A percentile compares a stretch with the other conserved stretches of the same genome.
Evolutionary conservation across 1,284 basidiomycete genomes (phyloP).

Genomic region (Ganoderma multipileum): DNA sequence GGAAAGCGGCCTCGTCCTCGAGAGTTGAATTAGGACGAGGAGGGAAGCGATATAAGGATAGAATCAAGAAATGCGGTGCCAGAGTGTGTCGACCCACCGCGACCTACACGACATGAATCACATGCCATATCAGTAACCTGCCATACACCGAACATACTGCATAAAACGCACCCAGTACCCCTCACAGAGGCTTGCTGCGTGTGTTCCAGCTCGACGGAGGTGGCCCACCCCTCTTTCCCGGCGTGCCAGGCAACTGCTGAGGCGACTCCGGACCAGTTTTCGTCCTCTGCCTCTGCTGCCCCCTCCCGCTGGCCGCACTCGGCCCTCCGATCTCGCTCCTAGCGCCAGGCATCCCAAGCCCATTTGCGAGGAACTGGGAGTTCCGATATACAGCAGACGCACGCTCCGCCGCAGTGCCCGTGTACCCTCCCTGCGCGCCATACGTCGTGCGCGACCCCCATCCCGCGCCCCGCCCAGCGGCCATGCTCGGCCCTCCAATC

Average conservation of each 20-base stretch:
- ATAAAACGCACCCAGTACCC: background rate
- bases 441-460: constrained; percentile 73
- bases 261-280: constrained; percentile 53
- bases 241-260: constrained; percentile 20
- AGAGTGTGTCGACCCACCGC: background rate
- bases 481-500: constrained; percentile 45
- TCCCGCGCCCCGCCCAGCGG: constrained; percentile 43
- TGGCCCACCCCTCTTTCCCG: constrained; percentile 43
- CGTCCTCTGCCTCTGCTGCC: constrained; percentile 51
- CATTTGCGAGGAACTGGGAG: constrained; percentile 31
- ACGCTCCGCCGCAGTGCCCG: constrained; percentile 49
- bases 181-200: constrained; percentile 29
- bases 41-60: constrained; percentile 1
- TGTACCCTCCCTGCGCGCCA: constrained; percentile 57
- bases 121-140: background rate
- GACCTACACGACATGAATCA: background rate
- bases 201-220: constrained; percentile 71
- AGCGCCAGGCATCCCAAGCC: constrained; percentile 37
- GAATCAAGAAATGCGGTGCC: background rate
- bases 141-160: background rate
- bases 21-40: background rate
- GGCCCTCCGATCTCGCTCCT: constrained; percentile 30
- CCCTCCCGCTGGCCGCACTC: constrained; percentile 22
- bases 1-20: background rate
- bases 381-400: constrained; percentile 34